These are phyloP conservation scores for Coleophoma crateriformis DNA, from an alignment of 2,329 filamentous ascomycete genomes.

Conservation along the genomic window DNA sequence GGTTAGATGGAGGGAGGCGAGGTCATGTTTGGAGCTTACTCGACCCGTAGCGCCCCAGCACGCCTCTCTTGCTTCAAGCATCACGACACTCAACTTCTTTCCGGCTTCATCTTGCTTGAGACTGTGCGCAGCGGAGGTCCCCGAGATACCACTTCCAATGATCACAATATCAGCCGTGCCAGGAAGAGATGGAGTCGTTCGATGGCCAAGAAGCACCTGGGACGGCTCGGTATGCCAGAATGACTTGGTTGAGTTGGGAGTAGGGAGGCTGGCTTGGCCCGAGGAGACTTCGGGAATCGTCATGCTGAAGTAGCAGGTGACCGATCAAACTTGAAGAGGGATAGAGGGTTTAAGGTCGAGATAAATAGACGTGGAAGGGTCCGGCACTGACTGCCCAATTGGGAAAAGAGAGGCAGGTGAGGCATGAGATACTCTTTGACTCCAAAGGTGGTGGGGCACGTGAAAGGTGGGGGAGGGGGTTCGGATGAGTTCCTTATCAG, in stretches of 20 bases:
- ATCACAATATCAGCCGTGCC: constrained; percentile 61
- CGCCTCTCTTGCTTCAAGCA: constrained; percentile 74
- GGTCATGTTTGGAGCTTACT: constrained; percentile 36
- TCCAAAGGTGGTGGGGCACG: too few relatives aligned
- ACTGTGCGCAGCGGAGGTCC: constrained; percentile 63
- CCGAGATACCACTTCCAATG: constrained; percentile 72
- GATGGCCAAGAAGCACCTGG: constrained; percentile 57
- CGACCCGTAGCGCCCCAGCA: constrained; percentile 82
- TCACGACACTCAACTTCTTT: constrained; percentile 49
- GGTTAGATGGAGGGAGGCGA: too few relatives aligned
- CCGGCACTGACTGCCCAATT: too few relatives aligned
- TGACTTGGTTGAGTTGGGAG: constrained; percentile 52
- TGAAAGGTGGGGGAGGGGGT: too few relatives aligned
- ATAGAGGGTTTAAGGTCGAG: too few relatives aligned
- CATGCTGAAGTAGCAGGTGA: constrained; percentile 5
- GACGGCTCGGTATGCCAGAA: constrained; percentile 73
- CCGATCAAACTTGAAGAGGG: too few relatives aligned
- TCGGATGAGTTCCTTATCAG: too few relatives aligned
- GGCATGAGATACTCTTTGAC: too few relatives aligned
- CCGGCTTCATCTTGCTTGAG: constrained; percentile 40
- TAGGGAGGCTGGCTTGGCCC: constrained; percentile 42
- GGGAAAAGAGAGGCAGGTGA: too few relatives aligned
- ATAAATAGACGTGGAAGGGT: too few relatives aligned
- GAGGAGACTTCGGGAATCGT: constrained; percentile 3
- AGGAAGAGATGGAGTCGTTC: constrained; percentile 60